Evolutionary conservation across 1,284 basidiomycete species (phyloP), one percentile per base, ranked within the genome.

Genomic region (Pyrrhoderma noxium): DNA sequence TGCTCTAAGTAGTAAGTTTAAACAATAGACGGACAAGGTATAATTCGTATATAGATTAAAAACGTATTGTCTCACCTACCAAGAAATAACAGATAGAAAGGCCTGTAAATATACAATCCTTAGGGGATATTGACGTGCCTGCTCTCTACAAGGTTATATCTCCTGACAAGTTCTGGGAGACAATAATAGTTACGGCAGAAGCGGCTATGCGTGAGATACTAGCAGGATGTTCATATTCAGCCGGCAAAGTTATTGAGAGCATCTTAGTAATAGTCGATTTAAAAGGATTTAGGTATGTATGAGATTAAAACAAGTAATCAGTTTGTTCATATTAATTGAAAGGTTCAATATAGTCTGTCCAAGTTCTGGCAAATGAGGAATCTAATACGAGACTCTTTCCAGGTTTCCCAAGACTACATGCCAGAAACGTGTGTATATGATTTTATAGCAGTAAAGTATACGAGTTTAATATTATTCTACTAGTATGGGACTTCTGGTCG

Each of bases 291-390:
- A 72, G 82, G 82, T 80, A 60, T 40, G 71, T 64, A 25, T 40
- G 21, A 7, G 38, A 39, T 21, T 41, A 21, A 21, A 5, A 22
- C 7, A 7, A 19, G n/a, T 34, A 27, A 8, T 9, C 5, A 16
- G 25, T 9, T 2, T 43, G 36, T n/a, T 40, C 37, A 11, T 35
- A n/a, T 45, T 25, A 31, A 48, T n/a, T 31, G 8, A 13, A 13
- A 4, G 23, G 36, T 25, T 23, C 36, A 18, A 55, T 13, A 48
- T 21, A 84, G 83, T 13, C 62, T 85, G 43, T 65, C 69, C 46
- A 79, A 84, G 58, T 87, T 86, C 60, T 87, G 84, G 84, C 77
- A 84, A 60, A 79, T 85, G 70, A 85, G 81, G 63, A 68, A 70
- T 43, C 67, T 86, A 14, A 73, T 73, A 25, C 70, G 76, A 39